Base-by-base conservation (phyloP, 176 grass and related monocot species). In the Pontederia crassipes region DNA sequence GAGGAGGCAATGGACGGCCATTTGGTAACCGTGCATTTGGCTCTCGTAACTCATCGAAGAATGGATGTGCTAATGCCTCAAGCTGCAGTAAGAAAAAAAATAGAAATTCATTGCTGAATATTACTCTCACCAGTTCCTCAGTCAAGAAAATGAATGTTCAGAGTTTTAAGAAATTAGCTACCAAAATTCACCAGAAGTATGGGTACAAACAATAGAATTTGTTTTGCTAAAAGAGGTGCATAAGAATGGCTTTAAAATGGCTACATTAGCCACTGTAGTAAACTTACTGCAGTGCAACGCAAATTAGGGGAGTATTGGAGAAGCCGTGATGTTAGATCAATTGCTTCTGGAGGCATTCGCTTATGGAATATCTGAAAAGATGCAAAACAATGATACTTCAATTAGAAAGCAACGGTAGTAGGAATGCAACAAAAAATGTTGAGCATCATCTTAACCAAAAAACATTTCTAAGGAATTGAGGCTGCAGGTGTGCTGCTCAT, bases 41-140 rank as follows among this genome's bases (percentile, higher is more conserved):
- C 40, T 57, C 66, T 57, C 52, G 66, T 69, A 69, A 53, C 11
- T 69, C 66, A 57, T 69, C 66, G 14, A 69, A 69, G 46, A 69
- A 69, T 4, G 66, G 52, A 45, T 69, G 66, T 5, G 66, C 66
- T 55, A 51, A 69, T 14, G 66, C 66, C 20, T 69, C 66, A 28
- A 69, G 16, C 66, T 69, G 66, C 27, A 69, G 10, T 20, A 46
- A 18, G 17, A 69, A 12, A 11, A 49, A 14, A 28, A 14, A 4
- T 27, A 50, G 1, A 9, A 65, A 51, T 3, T 52, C 20, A 24
- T 24, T 24, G 20, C 20, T 24, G 20, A 24, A 24, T 24, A 24
- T 24, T 24, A 24, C 20, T 24, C 20, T 24, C 20, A 24, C 20
- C 20, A 24, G 20, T 24, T 24, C 20, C 20, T 6, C 14, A 47